Conservation (phyloP, 2,329 filamentous ascomycete species). For the Cyclaneusma minus region DNA sequence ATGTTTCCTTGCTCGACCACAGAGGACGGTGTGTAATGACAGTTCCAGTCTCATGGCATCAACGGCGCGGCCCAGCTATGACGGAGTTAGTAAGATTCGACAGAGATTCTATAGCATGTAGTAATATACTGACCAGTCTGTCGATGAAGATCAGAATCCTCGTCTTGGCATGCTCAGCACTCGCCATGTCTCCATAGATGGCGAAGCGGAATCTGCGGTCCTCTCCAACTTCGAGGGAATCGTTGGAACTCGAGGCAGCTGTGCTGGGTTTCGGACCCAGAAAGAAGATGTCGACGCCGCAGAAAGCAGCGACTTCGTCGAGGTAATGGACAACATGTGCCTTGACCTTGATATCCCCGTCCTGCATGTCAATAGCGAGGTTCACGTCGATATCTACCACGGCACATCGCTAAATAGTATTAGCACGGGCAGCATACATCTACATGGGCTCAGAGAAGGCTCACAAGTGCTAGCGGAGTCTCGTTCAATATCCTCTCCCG, state of each 20-base stretch:
- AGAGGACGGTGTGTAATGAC: constrained; percentile 80
- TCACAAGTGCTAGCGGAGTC: constrained; percentile 82
- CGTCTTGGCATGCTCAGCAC: constrained; percentile 92
- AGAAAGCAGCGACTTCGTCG: constrained; percentile 73
- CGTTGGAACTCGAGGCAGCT: constrained; percentile 58
- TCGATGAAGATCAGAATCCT: constrained; percentile 95
- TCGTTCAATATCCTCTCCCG: constrained; percentile 81
- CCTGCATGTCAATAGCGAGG: constrained; percentile 61
- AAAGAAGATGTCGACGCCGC: constrained; percentile 92
- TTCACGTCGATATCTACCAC: constrained; percentile 87
- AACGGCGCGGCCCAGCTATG: constrained; percentile 54
- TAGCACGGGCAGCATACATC: constrained; percentile 10
- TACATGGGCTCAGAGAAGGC: constrained; percentile 21
- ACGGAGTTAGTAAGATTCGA: constrained; percentile 18
- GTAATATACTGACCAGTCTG: constrained; percentile 50
- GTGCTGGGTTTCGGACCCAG: constrained; percentile 78
- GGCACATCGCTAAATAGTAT: constrained; percentile 58
- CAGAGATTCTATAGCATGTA: constrained; percentile 6
- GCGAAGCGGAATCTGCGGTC: constrained; percentile 85
- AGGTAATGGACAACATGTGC: constrained; percentile 68
- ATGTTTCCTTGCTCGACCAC: constrained; percentile 87
- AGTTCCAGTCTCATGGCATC: constrained; percentile 72
- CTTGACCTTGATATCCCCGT: constrained; percentile 51
- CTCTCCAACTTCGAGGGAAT: constrained; percentile 57
- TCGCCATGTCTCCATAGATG: constrained; percentile 91